A percentile compares a stretch with the other conserved stretches of the same genome.
These are phyloP conservation scores for Venturiaceae sp. DNA, from an alignment of 2,329 filamentous ascomycete genomes.

Conservation along the genomic window DNA sequence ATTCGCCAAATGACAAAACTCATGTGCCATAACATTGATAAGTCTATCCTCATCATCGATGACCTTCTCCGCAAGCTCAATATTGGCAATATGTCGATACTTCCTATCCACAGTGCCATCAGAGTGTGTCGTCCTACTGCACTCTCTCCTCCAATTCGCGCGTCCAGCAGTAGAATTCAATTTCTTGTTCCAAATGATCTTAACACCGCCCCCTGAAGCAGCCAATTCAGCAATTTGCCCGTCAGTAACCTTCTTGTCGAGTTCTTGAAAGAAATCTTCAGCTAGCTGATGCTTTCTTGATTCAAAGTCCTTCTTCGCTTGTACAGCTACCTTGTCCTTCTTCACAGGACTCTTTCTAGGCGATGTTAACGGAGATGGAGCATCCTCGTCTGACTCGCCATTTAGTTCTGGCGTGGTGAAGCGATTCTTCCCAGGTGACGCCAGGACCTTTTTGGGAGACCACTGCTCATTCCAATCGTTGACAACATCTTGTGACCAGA, in stretches of 20 bases:
- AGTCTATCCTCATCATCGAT: constrained; percentile 69
- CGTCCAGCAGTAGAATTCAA: constrained; percentile 68
- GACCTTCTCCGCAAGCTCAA: constrained; percentile 83
- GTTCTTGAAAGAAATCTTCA: constrained; percentile 52
- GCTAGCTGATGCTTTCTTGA: constrained; percentile 53
- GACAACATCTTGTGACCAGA: constrained; percentile 50
- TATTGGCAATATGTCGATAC: constrained; percentile 57
- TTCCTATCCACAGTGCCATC: constrained; percentile 14
- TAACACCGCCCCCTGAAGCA: constrained; percentile 57
- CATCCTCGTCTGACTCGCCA: not conserved
- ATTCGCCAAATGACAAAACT: constrained; percentile 89
- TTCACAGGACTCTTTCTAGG: constrained; percentile 9
- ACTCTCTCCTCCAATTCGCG: constrained; percentile 39
- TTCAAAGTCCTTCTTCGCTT: constrained; percentile 40
- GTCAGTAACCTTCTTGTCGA: constrained; percentile 56
- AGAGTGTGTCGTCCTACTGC: constrained; percentile 5
- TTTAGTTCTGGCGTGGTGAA: constrained; percentile 8
- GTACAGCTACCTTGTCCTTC: not conserved
- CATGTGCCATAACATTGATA: constrained; percentile 87
- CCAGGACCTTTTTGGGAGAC: constrained; percentile 40
- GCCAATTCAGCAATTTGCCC: constrained; percentile 51
- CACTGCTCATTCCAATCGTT: constrained; percentile 57
- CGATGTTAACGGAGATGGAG: constrained; percentile 5
- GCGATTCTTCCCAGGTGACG: constrained; percentile 24
- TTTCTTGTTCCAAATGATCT: constrained; percentile 66